Conservation (phyloP, 2,329 filamentous ascomycete species). For the Cladorrhinum sp. region DNA sequence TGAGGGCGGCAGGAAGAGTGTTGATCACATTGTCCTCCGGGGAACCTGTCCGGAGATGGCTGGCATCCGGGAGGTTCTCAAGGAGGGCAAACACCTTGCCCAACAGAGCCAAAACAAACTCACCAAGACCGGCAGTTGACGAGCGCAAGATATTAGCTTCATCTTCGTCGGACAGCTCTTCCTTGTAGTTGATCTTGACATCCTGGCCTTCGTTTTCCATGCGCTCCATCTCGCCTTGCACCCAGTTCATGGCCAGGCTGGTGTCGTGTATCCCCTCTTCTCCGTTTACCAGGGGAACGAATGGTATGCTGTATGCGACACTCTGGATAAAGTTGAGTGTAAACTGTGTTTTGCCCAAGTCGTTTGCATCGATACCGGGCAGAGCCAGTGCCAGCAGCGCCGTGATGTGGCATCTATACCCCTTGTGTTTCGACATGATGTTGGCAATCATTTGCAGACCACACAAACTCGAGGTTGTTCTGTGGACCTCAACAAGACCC, state of each 20-base stretch:
- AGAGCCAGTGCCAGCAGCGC: slow-evolving; percentile 88
- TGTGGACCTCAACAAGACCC: slow-evolving; percentile 93
- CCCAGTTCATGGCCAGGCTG: slow-evolving; percentile 83
- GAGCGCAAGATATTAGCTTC: slow-evolving; percentile 87
- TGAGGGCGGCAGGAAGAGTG: slow-evolving; percentile 85
- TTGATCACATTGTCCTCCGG: slow-evolving; percentile 98
- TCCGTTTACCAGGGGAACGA: slow-evolving; percentile 74
- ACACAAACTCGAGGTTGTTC: slow-evolving; percentile 89
- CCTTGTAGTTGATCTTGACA: slow-evolving; percentile 79
- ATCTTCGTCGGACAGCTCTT: slow-evolving; percentile 77
- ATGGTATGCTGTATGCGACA: slow-evolving; percentile 93
- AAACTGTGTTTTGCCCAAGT: slow-evolving; percentile 92
- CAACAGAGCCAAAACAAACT: slow-evolving; percentile 86
- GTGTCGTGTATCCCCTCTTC: slow-evolving; percentile 68
- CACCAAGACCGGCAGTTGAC: slow-evolving; percentile 88
- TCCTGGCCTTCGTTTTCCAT: slow-evolving; percentile 87
- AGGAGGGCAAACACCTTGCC: slow-evolving; percentile 93
- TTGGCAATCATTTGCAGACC: slow-evolving; percentile 89
- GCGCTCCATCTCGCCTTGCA: slow-evolving; percentile 87
- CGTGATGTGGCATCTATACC: slow-evolving; percentile 95
- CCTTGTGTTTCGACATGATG: slow-evolving; percentile 87
- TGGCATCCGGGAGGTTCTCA: slow-evolving; percentile 90
- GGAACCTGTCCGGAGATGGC: slow-evolving; percentile 81
- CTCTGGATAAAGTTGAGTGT: slow-evolving; percentile 93
- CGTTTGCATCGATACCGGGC: slow-evolving; percentile 95